Evolutionary conservation across 192 early-diverging fungal genomes (phyloP).

Genomic region (Pilobolus umbonatus): DNA sequence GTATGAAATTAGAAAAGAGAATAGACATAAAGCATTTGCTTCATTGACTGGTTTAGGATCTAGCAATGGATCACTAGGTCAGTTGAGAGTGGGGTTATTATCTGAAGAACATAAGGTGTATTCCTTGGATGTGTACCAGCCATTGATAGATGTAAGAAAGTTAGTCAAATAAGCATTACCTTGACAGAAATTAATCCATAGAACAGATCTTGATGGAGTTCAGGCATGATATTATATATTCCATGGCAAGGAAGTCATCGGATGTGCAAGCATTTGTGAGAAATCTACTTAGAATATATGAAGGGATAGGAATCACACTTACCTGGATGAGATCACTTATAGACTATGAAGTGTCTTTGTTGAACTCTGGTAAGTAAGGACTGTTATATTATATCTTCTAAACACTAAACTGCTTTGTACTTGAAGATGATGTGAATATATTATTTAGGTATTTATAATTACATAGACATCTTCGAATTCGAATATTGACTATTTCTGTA

Average conservation of each 20-base stretch:
- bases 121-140: slow-evolving; percentile 31
- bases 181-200: too few species aligned
- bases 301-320: slow-evolving; percentile 32
- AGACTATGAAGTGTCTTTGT: slow-evolving; percentile 42
- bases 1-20: slow-evolving; percentile 27
- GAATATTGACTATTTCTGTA: slow-evolving; percentile 6
- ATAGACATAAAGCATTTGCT: slow-evolving; percentile 23
- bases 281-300: slow-evolving; percentile 40
- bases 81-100: slow-evolving; percentile 33
- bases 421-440: slow-evolving; percentile 39
- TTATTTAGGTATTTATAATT: slow-evolving; percentile 40
- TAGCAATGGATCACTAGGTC: slow-evolving; percentile 27
- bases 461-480: too few species aligned
- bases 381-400: not conserved
- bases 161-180: too few species aligned
- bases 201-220: slow-evolving; percentile 37
- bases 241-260: slow-evolving; percentile 29
- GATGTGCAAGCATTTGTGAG: slow-evolving; percentile 38
- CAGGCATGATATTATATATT: slow-evolving; percentile 38
- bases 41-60: slow-evolving; percentile 21
- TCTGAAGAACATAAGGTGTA: slow-evolving; percentile 40
- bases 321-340: slow-evolving; percentile 41
- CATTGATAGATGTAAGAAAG: slow-evolving; percentile 39
- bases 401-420: not conserved
- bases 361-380: slow-evolving; percentile 29